Conservation (phyloP, 2,329 filamentous ascomycete species). For the Emmonsia crescens region DNA sequence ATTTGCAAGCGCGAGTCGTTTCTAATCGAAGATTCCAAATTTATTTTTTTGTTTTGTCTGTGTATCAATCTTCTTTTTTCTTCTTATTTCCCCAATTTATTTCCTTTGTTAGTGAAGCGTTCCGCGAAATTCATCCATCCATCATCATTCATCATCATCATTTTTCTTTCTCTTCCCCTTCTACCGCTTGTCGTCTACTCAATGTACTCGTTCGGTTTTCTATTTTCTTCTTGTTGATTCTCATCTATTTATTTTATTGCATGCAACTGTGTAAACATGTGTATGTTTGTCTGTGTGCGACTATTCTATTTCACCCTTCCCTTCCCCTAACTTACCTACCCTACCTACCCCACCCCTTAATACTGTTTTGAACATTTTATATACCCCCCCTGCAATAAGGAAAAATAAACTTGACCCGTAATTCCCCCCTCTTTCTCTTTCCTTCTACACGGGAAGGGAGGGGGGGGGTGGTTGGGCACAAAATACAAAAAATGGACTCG, state of each 20-base stretch:
- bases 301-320: neutral
- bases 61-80: constrained; percentile 16
- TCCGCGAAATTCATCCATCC: constrained; percentile 5
- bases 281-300: neutral
- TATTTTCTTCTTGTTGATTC: neutral
- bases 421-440: neutral
- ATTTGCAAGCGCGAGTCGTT: constrained; percentile 38
- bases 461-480: neutral
- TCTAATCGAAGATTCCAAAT: constrained; percentile 11
- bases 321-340: neutral
- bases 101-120: constrained; percentile 15
- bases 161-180: neutral
- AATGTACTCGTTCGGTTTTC: constrained; percentile 1
- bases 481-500: neutral
- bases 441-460: neutral
- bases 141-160: constrained; percentile 4
- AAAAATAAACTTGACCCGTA: neutral
- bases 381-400: neutral
- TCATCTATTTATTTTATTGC: neutral
- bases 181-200: neutral
- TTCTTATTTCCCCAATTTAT: constrained; percentile 13
- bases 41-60: constrained; percentile 7
- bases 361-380: constrained; percentile 6
- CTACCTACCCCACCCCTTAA: neutral
- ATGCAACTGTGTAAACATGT: constrained; percentile 4